Conservation (phyloP, 2,329 filamentous ascomycete species). For the Penicillium sclerotigenum region DNA sequence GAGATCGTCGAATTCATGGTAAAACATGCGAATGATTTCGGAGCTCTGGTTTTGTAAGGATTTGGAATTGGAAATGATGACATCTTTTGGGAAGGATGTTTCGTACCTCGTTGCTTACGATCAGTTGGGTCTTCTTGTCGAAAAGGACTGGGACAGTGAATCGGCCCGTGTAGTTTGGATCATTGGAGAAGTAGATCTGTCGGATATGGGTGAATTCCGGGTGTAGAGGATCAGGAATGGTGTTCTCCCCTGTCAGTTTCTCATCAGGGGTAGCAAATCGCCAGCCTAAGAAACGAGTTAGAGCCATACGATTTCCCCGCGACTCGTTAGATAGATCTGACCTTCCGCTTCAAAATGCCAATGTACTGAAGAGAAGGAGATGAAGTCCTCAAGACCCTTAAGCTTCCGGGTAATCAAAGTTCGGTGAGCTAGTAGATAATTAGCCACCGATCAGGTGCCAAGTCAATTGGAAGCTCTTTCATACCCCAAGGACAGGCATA, state of each 20-base stretch:
- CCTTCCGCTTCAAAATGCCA: slow-evolving; percentile 77
- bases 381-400: slow-evolving; percentile 85
- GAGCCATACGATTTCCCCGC: neutral
- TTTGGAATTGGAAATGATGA: neutral
- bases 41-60: slow-evolving; percentile 49
- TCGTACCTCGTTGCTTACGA: slow-evolving; percentile 80
- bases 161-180: slow-evolving; percentile 69
- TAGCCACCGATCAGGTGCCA: slow-evolving; percentile 15
- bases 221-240: slow-evolving; percentile 56
- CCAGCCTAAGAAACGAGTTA: slow-evolving; percentile 60
- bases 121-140: slow-evolving; percentile 65
- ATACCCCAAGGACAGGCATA: slow-evolving; percentile 88
- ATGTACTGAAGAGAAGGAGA: slow-evolving; percentile 78
- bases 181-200: slow-evolving; percentile 73
- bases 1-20: slow-evolving; percentile 72
- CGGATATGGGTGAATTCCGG: slow-evolving; percentile 69
- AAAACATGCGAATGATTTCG: slow-evolving; percentile 90
- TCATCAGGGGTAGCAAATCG: slow-evolving; percentile 70
- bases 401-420: slow-evolving; percentile 83
- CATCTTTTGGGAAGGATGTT: neutral
- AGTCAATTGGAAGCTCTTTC: neutral
- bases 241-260: slow-evolving; percentile 55
- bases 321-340: slow-evolving; percentile 31
- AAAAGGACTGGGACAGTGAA: slow-evolving; percentile 85
- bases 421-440: slow-evolving; percentile 62